These are phyloP conservation scores for Oxytropis ochrocephala DNA, from an alignment of 306 rosid species.

Conservation along the genomic window DNA sequence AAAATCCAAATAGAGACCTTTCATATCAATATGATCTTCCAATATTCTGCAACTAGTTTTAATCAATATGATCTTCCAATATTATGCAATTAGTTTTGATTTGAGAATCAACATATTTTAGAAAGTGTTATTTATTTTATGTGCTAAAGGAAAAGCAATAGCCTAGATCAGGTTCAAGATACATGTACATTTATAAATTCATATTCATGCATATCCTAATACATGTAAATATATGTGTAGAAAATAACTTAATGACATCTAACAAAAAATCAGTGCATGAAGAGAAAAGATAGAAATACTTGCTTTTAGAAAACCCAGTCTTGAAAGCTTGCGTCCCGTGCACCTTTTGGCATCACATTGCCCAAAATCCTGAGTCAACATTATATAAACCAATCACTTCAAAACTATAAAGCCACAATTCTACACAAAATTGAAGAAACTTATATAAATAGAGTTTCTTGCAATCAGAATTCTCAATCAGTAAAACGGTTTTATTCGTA, in stretches of 20 bases:
- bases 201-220: not conserved
- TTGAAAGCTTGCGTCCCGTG: constrained; percentile 93
- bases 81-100: not conserved
- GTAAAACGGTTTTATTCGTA: constrained; percentile 29
- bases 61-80: not conserved
- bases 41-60: not conserved
- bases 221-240: not conserved
- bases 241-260: not conserved
- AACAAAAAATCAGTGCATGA: not conserved
- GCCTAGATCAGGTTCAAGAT: not conserved
- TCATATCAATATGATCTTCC: not conserved
- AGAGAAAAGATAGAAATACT: constrained; percentile 32
- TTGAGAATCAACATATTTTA: not conserved
- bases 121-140: not conserved
- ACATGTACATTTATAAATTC: not conserved
- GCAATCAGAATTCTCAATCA: not conserved
- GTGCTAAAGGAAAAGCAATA: not conserved
- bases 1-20: not conserved
- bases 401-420: not conserved
- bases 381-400: constrained; percentile 19
- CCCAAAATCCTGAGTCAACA: constrained; percentile 73
- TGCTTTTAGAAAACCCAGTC: constrained; percentile 70
- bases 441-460: not conserved
- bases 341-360: constrained; percentile 91
- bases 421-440: no score